A percentile compares a stretch with the other conserved stretches of the same genome.
phyloP scores from a whole-genome alignment of 805 yeast species.

The Lipomyces starkeyi region DNA sequence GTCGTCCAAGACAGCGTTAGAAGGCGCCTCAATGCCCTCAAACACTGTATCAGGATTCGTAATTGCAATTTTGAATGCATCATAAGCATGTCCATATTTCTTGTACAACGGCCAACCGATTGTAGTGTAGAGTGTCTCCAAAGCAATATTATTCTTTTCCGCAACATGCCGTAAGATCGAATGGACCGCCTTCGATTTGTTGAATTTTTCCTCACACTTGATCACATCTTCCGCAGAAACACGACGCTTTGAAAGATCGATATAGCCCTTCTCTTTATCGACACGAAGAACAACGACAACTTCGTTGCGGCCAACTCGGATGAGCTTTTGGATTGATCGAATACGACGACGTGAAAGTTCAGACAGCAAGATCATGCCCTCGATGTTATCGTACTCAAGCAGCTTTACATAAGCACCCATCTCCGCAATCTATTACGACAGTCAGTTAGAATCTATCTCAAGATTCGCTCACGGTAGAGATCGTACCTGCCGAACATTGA shows the following conservation, averaged over 20 bases:
- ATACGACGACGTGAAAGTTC: conserved; percentile 99
- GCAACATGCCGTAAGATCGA: conserved; percentile 99
- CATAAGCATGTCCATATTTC: conserved; percentile 96
- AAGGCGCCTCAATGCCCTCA: conserved; percentile 76
- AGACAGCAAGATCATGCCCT: conserved; percentile 95
- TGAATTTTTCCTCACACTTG: conserved; percentile 96
- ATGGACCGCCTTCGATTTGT: conserved; percentile 96
- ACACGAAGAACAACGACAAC: conserved; percentile 98
- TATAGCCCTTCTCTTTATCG: conserved; percentile 97
- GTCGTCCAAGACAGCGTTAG: conserved; percentile 78
- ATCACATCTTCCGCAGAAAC: conserved; percentile 97
- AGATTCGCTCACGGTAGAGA: background rate
- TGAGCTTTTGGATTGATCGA: conserved; percentile 94
- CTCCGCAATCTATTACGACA: conserved; percentile 72
- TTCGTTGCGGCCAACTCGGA: conserved; percentile 98
- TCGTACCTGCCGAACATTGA: conserved; percentile 81
- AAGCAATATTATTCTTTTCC: conserved; percentile 87
- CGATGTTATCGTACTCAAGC: conserved; percentile 95
- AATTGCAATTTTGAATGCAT: conserved; percentile 94
- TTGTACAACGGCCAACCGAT: conserved; percentile 98
- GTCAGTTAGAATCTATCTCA: conserved; percentile 5
- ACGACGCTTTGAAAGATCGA: conserved; percentile 95
- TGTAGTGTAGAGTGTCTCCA: conserved; percentile 83
- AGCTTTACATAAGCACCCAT: conserved; percentile 99
- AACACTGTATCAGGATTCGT: conserved; percentile 85